These are phyloP conservation scores for Neurospora sp. DNA, from an alignment of 495 filamentous ascomycete genomes.

Conservation along the genomic window DNA sequence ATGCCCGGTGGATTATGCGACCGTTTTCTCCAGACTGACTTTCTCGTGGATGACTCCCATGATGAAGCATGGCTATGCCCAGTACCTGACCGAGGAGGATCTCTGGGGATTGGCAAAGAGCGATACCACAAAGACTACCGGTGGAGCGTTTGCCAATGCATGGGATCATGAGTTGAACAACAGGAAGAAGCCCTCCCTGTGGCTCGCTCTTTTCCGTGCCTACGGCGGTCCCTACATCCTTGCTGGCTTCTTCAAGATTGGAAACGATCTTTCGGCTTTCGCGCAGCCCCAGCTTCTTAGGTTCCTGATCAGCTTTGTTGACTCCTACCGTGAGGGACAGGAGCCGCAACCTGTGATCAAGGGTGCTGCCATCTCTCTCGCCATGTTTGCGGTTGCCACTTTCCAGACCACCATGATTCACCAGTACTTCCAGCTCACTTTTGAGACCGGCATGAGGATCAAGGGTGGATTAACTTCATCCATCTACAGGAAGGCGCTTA, in stretches of 20 bases:
- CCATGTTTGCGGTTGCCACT: constrained; percentile 85
- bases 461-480: constrained; percentile 80
- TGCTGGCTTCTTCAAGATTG: constrained; percentile 72
- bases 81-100: constrained; percentile 90
- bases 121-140: constrained; percentile 67
- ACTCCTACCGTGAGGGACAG: constrained; percentile 55
- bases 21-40: constrained; percentile 85
- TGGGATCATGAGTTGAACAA: constrained; percentile 74
- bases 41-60: constrained; percentile 98
- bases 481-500: constrained; percentile 86
- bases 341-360: constrained; percentile 65
- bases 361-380: constrained; percentile 79
- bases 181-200: constrained; percentile 66
- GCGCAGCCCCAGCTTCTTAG: constrained; percentile 86
- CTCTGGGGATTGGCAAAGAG: constrained; percentile 81
- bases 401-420: constrained; percentile 68
- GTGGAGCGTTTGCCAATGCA: constrained; percentile 52
- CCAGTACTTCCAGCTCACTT: constrained; percentile 93
- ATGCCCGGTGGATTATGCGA: constrained; percentile 90
- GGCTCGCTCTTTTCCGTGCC: constrained; percentile 76
- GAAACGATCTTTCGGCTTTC: constrained; percentile 77
- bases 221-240: constrained; percentile 77
- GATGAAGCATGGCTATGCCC: constrained; percentile 92
- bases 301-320: constrained; percentile 74
- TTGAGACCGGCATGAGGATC: constrained; percentile 93